Evolutionary conservation across 306 rosid genomes (phyloP).

Genomic region (Abrus precatorius): DNA sequence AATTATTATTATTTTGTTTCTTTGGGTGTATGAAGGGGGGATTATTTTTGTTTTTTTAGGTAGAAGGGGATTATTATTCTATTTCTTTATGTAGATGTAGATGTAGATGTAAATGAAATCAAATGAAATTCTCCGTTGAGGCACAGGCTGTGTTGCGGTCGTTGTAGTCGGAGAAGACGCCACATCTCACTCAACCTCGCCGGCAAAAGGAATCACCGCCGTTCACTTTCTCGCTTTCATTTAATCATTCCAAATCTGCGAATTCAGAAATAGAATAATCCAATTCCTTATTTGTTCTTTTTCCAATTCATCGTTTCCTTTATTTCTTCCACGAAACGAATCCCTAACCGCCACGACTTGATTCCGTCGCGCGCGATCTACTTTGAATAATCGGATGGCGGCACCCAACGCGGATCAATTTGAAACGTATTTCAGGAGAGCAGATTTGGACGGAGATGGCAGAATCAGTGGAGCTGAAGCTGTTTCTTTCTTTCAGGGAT

Average conservation of each 20-base stretch:
- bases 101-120: slow-evolving; percentile 26
- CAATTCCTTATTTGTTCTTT: not conserved
- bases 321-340: slow-evolving; percentile 39
- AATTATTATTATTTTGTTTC: slow-evolving; percentile 1
- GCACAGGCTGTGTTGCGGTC: slow-evolving; percentile 39
- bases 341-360: slow-evolving; percentile 44
- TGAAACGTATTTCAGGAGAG: slow-evolving; percentile 76
- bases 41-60: slow-evolving; percentile 1
- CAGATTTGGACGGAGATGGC: slow-evolving; percentile 98
- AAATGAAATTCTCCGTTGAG: slow-evolving; percentile 30
- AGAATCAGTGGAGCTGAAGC: slow-evolving; percentile 96
- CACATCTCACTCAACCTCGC: slow-evolving; percentile 47
- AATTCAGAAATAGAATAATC: slow-evolving; percentile 2
- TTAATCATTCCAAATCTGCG: slow-evolving; percentile 35
- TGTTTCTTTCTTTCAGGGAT: slow-evolving; percentile 83
- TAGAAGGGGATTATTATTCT: slow-evolving; percentile 8
- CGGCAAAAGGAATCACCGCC: slow-evolving; percentile 15
- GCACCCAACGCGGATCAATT: slow-evolving; percentile 81
- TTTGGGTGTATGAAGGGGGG: not conserved
- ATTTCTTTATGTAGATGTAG: slow-evolving; percentile 17
- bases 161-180: slow-evolving; percentile 45
- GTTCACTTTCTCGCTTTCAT: not conserved
- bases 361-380: slow-evolving; percentile 48
- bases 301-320: slow-evolving; percentile 33
- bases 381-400: slow-evolving; percentile 48